Base-by-base conservation (phyloP, 2,329 filamentous ascomycete genomes). In the Penicillium sp. region DNA sequence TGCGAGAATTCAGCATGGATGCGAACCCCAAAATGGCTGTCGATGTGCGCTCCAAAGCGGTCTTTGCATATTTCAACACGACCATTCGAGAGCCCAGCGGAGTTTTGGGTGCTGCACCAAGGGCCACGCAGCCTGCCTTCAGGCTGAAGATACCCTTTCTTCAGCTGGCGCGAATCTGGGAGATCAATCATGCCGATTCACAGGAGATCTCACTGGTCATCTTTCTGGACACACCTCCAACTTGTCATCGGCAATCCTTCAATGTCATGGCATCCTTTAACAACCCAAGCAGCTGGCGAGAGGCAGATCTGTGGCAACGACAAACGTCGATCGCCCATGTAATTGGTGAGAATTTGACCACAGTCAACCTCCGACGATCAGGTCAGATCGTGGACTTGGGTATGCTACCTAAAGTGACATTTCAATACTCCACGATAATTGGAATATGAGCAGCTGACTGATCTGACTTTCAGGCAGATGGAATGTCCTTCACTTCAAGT, bases 241-340 rank as follows among this genome's bases (percentile, higher is more conserved):
- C 70, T 3, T 77, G 73, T 54, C 75, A 68, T 57, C 68, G 69
- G 43, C 71, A 65, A 43, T 53, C 66, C 13, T 56, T 60, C 35
- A 59, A 70, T 35, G 55, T 63, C 24, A 53, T 57, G 12, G 33
- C 54, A 7, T 76, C 73, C 1, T 76, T 80, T 53, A 62, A 70
- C 5, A 60, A 67, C 9, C 60, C 67, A 42, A 55, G 63, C 11
- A 60, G 45, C n/a, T 86, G 82, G 83, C 73, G 65, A 39, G 77
- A 80, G 24, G 71, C 71, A 50, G 74, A 80, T 53, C 68, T 73
- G 0, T 86, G 82, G 82, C 80, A 74, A 48, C 76, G 84, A 18
- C 81, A 85, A 56, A 85, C 83, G 0, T 76, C 82, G 52, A 77
- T 87, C 25, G 73, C 79, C n/a, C 71, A 74, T 47, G 69, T 70